Conservation (phyloP, 2,329 filamentous ascomycete species). For the Aspergillus novoparasiticus region DNA sequence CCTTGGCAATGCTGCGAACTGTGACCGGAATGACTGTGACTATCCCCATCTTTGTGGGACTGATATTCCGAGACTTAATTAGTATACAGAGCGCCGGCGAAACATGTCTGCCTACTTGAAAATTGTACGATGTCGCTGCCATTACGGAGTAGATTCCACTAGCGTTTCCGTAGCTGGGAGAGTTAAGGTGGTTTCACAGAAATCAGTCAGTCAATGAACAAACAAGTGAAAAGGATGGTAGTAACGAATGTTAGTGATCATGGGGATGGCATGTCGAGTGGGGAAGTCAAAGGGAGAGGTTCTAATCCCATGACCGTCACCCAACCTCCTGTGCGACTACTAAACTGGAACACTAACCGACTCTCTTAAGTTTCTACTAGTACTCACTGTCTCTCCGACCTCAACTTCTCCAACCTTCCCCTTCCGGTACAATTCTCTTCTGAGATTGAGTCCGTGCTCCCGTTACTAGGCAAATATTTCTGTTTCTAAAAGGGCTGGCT, state of each 20-base stretch:
- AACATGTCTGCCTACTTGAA: background rate
- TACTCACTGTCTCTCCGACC: background rate
- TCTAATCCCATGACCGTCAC: background rate
- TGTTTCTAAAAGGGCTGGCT: background rate
- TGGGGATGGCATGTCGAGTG: background rate
- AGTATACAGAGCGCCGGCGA: background rate
- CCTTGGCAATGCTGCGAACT: slow-evolving; percentile 4
- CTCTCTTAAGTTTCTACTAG: background rate
- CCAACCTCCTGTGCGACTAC: background rate
- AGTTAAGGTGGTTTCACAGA: background rate
- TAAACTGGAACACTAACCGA: background rate
- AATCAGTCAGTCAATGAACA: background rate
- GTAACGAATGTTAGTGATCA: background rate
- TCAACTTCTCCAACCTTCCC: background rate
- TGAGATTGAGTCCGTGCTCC: background rate
- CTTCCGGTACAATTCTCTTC: background rate
- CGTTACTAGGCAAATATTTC: background rate
- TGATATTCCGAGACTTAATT: background rate
- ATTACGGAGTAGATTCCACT: background rate
- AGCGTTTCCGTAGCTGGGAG: background rate
- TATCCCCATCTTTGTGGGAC: background rate
- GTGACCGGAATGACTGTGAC: background rate
- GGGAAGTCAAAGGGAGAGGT: background rate
- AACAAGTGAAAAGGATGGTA: background rate
- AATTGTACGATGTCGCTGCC: background rate